These are phyloP conservation scores for Peronospora destructor DNA, from an alignment of 352 stramenopile genomes.

Conservation along the genomic window DNA sequence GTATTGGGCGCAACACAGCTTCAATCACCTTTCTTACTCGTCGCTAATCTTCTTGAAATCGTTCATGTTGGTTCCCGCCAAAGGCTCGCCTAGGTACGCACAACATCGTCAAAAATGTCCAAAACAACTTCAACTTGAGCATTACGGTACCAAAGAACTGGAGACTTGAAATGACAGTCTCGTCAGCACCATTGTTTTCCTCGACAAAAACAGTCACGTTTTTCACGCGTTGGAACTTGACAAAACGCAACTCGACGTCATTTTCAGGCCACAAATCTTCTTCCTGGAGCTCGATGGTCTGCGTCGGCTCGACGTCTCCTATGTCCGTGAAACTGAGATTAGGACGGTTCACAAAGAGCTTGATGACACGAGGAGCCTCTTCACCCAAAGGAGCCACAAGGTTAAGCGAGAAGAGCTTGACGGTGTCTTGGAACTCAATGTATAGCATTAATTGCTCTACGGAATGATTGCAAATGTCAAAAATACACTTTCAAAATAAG, in stretches of 20 bases:
- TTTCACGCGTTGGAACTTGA: conserved; percentile 79
- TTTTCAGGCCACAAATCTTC: conserved; percentile 44
- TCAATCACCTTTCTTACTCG: conserved; percentile 37
- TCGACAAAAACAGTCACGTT: conserved; percentile 76
- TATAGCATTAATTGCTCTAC: conserved; percentile 77
- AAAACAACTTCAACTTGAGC: neutral
- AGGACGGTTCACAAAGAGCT: conserved; percentile 65
- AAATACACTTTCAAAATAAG: neutral
- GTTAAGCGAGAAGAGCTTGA: conserved; percentile 75
- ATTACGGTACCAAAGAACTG: conserved; percentile 47
- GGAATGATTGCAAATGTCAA: neutral
- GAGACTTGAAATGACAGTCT: conserved; percentile 55
- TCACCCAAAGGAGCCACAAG: conserved; percentile 49
- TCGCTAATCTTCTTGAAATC: conserved; percentile 80
- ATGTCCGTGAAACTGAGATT: conserved; percentile 74
- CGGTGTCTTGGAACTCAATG: conserved; percentile 72
- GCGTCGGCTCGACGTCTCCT: conserved; percentile 58
- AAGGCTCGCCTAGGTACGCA: conserved; percentile 38
- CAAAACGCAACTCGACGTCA: conserved; percentile 67
- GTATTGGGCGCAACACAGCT: conserved; percentile 2
- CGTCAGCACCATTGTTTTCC: conserved; percentile 62
- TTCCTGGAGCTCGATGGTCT: conserved; percentile 56
- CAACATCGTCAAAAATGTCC: neutral
- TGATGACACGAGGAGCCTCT: conserved; percentile 49
- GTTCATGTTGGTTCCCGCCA: conserved; percentile 82